phyloP scores from a whole-genome alignment of 2,329 filamentous ascomycete species.

The Epichloe elymi region DNA sequence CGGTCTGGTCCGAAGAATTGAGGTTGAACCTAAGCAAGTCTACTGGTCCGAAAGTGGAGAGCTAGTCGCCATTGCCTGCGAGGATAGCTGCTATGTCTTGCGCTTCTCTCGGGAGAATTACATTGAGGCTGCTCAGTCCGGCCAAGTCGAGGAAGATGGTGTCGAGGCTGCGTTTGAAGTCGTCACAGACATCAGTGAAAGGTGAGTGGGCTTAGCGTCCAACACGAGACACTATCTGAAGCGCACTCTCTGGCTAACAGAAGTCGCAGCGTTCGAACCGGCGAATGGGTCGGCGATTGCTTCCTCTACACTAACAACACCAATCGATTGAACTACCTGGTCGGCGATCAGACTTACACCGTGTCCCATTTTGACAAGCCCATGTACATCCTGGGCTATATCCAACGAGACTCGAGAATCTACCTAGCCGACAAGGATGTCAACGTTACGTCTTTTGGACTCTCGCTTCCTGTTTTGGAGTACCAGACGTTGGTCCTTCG shows the following conservation, averaged over 20 bases:
- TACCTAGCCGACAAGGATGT: slow-evolving; percentile 96
- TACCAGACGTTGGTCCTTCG: slow-evolving; percentile 94
- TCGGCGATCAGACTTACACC: slow-evolving; percentile 95
- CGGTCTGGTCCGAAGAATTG: slow-evolving; percentile 79
- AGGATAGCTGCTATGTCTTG: slow-evolving; percentile 90
- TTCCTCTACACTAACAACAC: slow-evolving; percentile 98
- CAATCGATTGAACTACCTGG: slow-evolving; percentile 93
- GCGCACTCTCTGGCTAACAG: not conserved
- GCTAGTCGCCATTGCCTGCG: slow-evolving; percentile 81
- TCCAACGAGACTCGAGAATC: slow-evolving; percentile 86
- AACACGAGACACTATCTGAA: not conserved
- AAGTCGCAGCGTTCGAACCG: slow-evolving; percentile 63
- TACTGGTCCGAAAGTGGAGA: slow-evolving; percentile 98
- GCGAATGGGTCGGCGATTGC: slow-evolving; percentile 96
- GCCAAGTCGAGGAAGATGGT: slow-evolving; percentile 75
- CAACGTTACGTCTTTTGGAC: slow-evolving; percentile 73
- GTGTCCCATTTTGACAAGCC: slow-evolving; percentile 93
- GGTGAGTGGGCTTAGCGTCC: slow-evolving; percentile 29
- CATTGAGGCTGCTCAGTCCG: slow-evolving; percentile 66
- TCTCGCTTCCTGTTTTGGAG: slow-evolving; percentile 86
- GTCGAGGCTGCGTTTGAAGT: slow-evolving; percentile 95
- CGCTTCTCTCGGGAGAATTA: slow-evolving; percentile 86
- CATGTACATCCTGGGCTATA: slow-evolving; percentile 91
- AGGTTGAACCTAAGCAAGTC: slow-evolving; percentile 60
- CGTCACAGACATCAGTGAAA: slow-evolving; percentile 89